Percentiles rank a stretch among this genome's conserved stretches.
phyloP scores from a whole-genome alignment of 116 monocot genomes.

The Zostera marina region DNA sequence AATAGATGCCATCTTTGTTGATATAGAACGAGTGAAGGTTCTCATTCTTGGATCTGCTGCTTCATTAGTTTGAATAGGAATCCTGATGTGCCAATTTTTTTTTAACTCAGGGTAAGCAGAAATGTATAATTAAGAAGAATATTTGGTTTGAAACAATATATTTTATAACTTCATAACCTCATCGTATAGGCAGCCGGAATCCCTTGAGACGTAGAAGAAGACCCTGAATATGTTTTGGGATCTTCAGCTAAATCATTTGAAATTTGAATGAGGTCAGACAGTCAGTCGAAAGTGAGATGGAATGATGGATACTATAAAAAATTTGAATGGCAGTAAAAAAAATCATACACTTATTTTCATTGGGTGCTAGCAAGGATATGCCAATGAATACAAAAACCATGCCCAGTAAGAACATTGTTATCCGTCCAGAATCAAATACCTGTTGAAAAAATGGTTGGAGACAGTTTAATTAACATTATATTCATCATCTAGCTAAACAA shows the following conservation, averaged over 20 bases:
- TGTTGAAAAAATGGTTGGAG: constrained; percentile 14
- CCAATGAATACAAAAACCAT: constrained; percentile 83
- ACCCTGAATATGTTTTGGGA: constrained; percentile 22
- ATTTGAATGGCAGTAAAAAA: not conserved
- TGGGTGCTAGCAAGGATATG: constrained; percentile 84
- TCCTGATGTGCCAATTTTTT: constrained; percentile 15
- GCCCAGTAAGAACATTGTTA: constrained; percentile 77
- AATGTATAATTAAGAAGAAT: not conserved
- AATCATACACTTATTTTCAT: constrained; percentile 64
- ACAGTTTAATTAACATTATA: not conserved
- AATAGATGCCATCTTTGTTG: constrained; percentile 27
- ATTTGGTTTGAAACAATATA: not conserved
- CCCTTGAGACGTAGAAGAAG: constrained; percentile 24
- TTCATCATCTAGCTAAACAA: not conserved
- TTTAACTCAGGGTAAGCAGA: not conserved
- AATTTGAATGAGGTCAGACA: too few relatives aligned
- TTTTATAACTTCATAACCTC: constrained; percentile 23
- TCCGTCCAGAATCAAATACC: constrained; percentile 64
- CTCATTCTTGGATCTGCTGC: constrained; percentile 29
- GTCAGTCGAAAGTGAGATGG: not conserved
- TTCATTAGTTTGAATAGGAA: constrained; percentile 19
- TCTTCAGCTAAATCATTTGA: constrained; percentile 27
- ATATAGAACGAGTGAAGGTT: constrained; percentile 16
- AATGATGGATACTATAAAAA: not conserved
- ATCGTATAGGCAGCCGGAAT: constrained; percentile 23